Base-by-base conservation (phyloP, 2,329 filamentous ascomycete genomes). In the Curvularia spicifera region DNA sequence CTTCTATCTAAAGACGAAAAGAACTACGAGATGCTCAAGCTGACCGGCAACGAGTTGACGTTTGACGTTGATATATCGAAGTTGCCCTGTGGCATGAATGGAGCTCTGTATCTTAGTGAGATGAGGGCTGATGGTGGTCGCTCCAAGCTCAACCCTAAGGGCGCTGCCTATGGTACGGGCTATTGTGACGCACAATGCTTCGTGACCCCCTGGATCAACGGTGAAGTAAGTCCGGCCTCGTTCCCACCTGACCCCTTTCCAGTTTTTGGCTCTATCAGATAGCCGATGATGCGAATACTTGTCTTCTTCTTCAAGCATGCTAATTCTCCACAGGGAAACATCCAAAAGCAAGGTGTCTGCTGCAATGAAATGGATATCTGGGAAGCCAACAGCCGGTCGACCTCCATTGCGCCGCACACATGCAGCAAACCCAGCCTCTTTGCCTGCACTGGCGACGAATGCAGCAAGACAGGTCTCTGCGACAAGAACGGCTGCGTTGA, bases 21-120 rank as follows among this genome's bases (percentile, higher is more conserved):
- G 65, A 84, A 83, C 58, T 91, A 91, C 76, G 78, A 89, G 78
- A 82, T 84, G 71, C 87, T 90, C 78, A 82, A 85, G 58, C 80
- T 90, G 57, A 80, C 87, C 53, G 86, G 86, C 76, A 83, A 88
- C 70, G 89, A 91, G 76, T 87, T 91, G 78, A 88, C 87, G 53
- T 90, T 91, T 61, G 88, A 90, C 54, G 88, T 90, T 26, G 89
- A 91, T 71, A 85, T 74, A 2, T 78, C 76, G 4, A 77, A 75
- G 63, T 66, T 78, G n/a, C 76, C 76, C 5, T 78, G 77, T 61
- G 76, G 76, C 28, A 78, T 78, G 74, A 78, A 78, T 51, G 75
- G 76, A 40, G 76, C 76, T 49, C 54, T 78, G 5, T 78, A 78
- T 50, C 66, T 78, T 8, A 74, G 71, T 15, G 76, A 78, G 63